phyloP scores from a whole-genome alignment of 2,329 filamentous ascomycete species.

The Rutstroemia sp. region DNA sequence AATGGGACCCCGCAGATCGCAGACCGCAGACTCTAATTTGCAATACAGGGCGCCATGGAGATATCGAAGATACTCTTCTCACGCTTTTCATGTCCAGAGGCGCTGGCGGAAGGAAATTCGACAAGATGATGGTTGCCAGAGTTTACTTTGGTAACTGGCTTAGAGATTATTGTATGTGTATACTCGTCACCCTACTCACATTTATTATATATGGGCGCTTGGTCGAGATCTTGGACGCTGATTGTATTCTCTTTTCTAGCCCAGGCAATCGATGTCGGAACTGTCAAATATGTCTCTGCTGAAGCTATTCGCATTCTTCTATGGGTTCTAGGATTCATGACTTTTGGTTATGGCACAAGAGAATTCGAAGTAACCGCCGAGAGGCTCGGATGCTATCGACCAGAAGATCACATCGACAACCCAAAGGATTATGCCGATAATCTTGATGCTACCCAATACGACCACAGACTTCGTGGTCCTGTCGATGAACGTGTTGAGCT shows the following conservation, averaged over 20 bases:
- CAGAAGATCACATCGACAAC: conserved; percentile 77
- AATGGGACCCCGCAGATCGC: background rate
- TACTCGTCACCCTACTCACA: background rate
- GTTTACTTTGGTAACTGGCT: conserved; percentile 98
- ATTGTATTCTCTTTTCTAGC: conserved; percentile 29
- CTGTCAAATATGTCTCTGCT: conserved; percentile 81
- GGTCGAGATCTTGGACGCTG: background rate
- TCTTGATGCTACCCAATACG: conserved; percentile 74
- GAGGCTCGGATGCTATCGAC: conserved; percentile 72
- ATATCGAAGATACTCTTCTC: conserved; percentile 87
- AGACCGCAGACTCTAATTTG: background rate
- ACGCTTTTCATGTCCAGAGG: conserved; percentile 57
- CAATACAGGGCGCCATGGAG: conserved; percentile 66
- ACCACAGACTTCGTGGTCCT: conserved; percentile 71
- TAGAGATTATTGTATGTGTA: conserved; percentile 61
- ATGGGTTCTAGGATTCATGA: conserved; percentile 85
- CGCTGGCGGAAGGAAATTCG: conserved; percentile 70
- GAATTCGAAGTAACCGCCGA: conserved; percentile 82
- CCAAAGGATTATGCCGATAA: conserved; percentile 84
- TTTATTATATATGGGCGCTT: background rate
- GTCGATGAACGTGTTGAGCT: conserved; percentile 75
- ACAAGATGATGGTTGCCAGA: conserved; percentile 78
- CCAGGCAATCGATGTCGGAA: conserved; percentile 88
- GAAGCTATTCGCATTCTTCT: conserved; percentile 86
- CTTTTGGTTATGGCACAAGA: conserved; percentile 72